Percentiles rank a stretch among this genome's conserved stretches.
Evolutionary conservation across 1,284 basidiomycete genomes (phyloP).

Genomic region (Pascua guehoae): DNA sequence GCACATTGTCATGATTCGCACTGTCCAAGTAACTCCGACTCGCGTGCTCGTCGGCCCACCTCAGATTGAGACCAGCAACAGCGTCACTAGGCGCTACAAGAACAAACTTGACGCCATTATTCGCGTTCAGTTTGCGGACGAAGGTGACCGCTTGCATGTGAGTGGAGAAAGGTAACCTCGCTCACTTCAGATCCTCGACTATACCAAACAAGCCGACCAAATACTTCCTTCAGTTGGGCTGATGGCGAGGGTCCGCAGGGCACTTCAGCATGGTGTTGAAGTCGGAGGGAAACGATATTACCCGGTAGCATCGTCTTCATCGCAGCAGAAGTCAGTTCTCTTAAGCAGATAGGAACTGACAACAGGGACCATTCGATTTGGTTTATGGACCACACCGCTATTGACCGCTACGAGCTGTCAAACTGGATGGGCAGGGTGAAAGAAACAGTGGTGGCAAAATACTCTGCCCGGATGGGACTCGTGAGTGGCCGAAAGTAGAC

Average conservation of each 20-base stretch:
- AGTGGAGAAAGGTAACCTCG: constrained; percentile 7
- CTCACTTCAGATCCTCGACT: constrained; percentile 32
- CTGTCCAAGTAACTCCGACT: constrained; percentile 46
- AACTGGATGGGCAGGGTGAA: constrained; percentile 41
- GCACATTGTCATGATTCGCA: constrained; percentile 43
- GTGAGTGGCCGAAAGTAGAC: constrained; percentile 16
- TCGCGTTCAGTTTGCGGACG: constrained; percentile 47
- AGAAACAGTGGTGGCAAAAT: constrained; percentile 48
- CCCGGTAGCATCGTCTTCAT: constrained; percentile 42
- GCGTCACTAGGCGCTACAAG: constrained; percentile 39
- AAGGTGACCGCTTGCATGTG: constrained; percentile 43
- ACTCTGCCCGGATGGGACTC: constrained; percentile 43
- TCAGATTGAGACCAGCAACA: constrained; percentile 46
- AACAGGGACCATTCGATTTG: constrained; percentile 46
- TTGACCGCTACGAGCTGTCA: constrained; percentile 32
- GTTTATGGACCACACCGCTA: constrained; percentile 40
- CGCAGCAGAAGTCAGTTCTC: constrained; percentile 40
- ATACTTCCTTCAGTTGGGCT: constrained; percentile 31
- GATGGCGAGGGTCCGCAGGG: constrained; percentile 45
- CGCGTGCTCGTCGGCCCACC: constrained; percentile 44
- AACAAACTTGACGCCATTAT: constrained; percentile 43
- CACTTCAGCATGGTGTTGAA: constrained; percentile 39
- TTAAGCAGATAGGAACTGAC: constrained; percentile 9
- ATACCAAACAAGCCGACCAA: constrained; percentile 33
- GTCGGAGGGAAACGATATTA: constrained; percentile 38